Conservation (phyloP, 345 rosid species). For the Sisymbrium irio region DNA sequence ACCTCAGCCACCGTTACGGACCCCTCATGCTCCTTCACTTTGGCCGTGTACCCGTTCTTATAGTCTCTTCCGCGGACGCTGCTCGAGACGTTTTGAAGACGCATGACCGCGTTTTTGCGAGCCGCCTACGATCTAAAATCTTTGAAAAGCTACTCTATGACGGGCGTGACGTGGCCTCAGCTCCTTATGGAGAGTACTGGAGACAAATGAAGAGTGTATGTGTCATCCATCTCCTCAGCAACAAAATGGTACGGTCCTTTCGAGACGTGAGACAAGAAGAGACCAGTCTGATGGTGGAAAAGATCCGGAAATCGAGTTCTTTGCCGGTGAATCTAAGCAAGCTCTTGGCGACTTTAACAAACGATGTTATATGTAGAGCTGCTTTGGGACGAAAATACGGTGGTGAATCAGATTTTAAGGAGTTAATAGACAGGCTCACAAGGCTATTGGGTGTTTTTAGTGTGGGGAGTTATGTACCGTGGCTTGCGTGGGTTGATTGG, state of each 20-base stretch:
- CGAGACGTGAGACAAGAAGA: slow-evolving; percentile 46
- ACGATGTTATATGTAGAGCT: slow-evolving; percentile 46
- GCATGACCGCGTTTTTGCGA: slow-evolving; percentile 46
- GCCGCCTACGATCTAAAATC: slow-evolving; percentile 34
- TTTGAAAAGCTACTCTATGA: slow-evolving; percentile 39
- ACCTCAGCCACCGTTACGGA: slow-evolving; percentile 45
- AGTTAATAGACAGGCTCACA: slow-evolving; percentile 27
- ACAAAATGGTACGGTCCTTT: slow-evolving; percentile 44
- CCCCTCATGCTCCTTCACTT: slow-evolving; percentile 58
- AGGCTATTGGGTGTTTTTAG: slow-evolving; percentile 32
- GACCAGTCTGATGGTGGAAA: slow-evolving; percentile 27
- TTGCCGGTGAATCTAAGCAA: slow-evolving; percentile 42
- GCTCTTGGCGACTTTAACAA: slow-evolving; percentile 26
- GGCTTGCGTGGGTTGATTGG: slow-evolving; percentile 46
- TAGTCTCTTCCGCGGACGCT: slow-evolving; percentile 52
- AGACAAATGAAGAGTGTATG: too few relatives aligned
- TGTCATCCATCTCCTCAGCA: slow-evolving; percentile 45
- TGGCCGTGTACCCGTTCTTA: slow-evolving; percentile 40
- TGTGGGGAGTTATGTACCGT: slow-evolving; percentile 48
- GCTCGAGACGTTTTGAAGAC: slow-evolving; percentile 52
- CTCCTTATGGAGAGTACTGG: slow-evolving; percentile 66
- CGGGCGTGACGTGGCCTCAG: slow-evolving; percentile 35
- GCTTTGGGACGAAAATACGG: slow-evolving; percentile 54
- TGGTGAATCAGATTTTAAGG: slow-evolving; percentile 37
- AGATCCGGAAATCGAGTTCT: slow-evolving; percentile 16